Evolutionary conservation across 805 yeast species (phyloP).

Genomic region (Schwanniomyces sp.): DNA sequence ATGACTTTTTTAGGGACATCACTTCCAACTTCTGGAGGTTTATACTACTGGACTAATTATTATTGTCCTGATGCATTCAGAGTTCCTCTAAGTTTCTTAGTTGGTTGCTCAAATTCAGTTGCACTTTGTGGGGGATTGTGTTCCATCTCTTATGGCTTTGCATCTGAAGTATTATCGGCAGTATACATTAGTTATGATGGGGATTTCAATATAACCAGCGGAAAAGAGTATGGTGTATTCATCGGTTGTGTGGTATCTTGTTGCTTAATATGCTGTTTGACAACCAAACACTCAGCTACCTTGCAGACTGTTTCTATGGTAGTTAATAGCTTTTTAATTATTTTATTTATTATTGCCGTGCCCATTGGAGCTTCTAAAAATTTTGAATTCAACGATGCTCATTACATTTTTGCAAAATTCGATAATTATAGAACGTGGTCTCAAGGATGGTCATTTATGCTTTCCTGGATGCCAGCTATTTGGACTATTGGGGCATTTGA

Average conservation of each 20-base stretch:
- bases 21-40: slow-evolving; percentile 75
- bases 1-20: slow-evolving; percentile 69
- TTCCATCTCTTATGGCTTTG: slow-evolving; percentile 69
- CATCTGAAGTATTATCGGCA: slow-evolving; percentile 57
- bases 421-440: slow-evolving; percentile 54
- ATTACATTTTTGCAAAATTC: slow-evolving; percentile 55
- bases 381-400: slow-evolving; percentile 21
- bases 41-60: slow-evolving; percentile 50
- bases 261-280: slow-evolving; percentile 51
- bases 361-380: slow-evolving; percentile 54
- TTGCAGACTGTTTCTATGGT: slow-evolving; percentile 60
- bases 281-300: slow-evolving; percentile 56
- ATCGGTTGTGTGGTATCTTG: slow-evolving; percentile 59
- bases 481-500: slow-evolving; percentile 80
- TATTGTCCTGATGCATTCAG: slow-evolving; percentile 58
- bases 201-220: slow-evolving; percentile 52
- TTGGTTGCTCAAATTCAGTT: slow-evolving; percentile 67
- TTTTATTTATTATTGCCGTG: slow-evolving; percentile 59
- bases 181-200: slow-evolving; percentile 57
- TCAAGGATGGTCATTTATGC: slow-evolving; percentile 43
- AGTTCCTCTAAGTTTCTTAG: slow-evolving; percentile 57
- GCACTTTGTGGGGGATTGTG: slow-evolving; percentile 68
- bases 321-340: slow-evolving; percentile 52
- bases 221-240: slow-evolving; percentile 61
- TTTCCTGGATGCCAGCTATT: slow-evolving; percentile 62